Percentiles rank a stretch among this genome's conserved stretches.
Conservation (phyloP, 441 rosid genomes). For the Macaranga tanarius region DNA sequence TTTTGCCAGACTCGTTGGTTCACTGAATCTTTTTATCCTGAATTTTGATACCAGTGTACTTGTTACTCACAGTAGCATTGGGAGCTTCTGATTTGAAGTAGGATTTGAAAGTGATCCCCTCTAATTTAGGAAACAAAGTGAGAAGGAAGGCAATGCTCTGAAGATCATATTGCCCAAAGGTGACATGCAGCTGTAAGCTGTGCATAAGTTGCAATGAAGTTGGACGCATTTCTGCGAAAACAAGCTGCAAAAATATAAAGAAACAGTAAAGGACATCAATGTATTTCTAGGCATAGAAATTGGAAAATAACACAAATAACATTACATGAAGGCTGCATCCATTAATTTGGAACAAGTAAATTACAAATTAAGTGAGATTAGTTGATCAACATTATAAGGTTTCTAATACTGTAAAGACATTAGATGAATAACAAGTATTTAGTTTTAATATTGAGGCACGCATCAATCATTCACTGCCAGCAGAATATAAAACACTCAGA, state of each 20-base stretch:
- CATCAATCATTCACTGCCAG: too few relatives aligned
- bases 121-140: neutral
- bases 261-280: neutral
- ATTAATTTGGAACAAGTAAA: too few relatives aligned
- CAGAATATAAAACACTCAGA: too few relatives aligned
- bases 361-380: too few relatives aligned
- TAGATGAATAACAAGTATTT: too few relatives aligned
- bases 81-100: neutral
- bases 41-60: neutral
- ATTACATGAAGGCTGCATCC: too few relatives aligned
- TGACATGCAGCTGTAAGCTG: neutral
- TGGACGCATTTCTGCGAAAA: neutral
- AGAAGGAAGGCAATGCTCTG: neutral
- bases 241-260: neutral
- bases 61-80: neutral
- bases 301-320: too few relatives aligned
- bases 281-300: too few relatives aligned
- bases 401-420: too few relatives aligned
- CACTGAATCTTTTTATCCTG: neutral
- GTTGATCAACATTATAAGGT: too few relatives aligned
- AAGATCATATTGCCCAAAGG: neutral
- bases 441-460: too few relatives aligned
- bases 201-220: neutral
- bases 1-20: too few relatives aligned
- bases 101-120: neutral